Evolutionary conservation across 176 grass and related monocot genomes (phyloP).

Genomic region (Triticum urartu): DNA sequence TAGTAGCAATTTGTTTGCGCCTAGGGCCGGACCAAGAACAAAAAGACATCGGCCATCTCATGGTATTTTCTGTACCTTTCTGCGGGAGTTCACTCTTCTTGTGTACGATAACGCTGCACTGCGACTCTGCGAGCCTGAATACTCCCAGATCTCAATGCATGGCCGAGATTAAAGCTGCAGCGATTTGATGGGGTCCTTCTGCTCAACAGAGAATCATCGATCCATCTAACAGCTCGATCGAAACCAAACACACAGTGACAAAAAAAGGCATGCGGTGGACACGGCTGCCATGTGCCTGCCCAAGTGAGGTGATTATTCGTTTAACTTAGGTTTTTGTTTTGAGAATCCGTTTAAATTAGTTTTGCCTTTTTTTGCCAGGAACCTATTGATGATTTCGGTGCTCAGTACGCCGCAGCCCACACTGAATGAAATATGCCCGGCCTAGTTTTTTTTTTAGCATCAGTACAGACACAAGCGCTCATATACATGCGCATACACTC

Average conservation of each 20-base stretch:
- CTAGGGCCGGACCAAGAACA: background rate
- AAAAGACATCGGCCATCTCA: background rate
- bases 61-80: background rate
- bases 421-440: too few species aligned
- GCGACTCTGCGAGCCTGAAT: background rate
- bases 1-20: background rate
- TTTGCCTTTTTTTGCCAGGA: too few species aligned
- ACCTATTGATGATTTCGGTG: too few species aligned
- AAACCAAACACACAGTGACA: background rate
- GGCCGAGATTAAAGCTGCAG: background rate
- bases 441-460: too few species aligned
- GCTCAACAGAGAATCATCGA: background rate
- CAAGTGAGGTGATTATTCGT: background rate
- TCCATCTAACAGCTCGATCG: background rate
- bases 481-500: too few species aligned
- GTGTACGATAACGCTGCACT: background rate
- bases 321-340: too few species aligned
- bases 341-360: too few species aligned
- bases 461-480: too few species aligned
- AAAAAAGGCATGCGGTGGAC: background rate
- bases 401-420: too few species aligned
- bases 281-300: background rate
- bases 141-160: background rate
- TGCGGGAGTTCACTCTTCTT: background rate
- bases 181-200: background rate